Evolutionary conservation across 495 filamentous ascomycete species (phyloP), one percentile per base, ranked within the genome.

Genomic region (Terfezia claveryi): DNA sequence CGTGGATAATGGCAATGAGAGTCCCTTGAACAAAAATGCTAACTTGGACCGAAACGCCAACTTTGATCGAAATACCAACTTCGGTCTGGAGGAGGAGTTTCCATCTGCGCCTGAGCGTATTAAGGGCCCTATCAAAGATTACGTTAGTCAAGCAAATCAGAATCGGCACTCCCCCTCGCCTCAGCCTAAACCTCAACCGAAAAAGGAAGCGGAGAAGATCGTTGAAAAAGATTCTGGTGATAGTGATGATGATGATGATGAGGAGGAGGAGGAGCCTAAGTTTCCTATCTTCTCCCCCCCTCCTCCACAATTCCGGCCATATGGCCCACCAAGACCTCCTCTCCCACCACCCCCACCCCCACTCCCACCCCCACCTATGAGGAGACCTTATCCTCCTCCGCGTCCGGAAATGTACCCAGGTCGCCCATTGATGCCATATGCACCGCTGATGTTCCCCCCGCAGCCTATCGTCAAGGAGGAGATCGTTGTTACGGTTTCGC

Each of bases 141-240:
- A 46, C 8, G 41, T 46, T 14, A 46, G 41, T 20, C 12, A 46
- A 4, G 12, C 41, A 14, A 46, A 20, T 20, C 14, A 20, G 17
- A 46, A 46, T 20, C 12, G 17, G 41, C 12, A 46, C 17, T 14
- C 14, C 8, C 12, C 12, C 41, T 14, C 41, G 17, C 76, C 68
- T 58, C 69, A 71, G 36, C 73, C 77, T n/a, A 76, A 76, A 59
- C 71, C 73, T 54, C 74, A 73, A 57, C 70, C 70, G 11, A 76
- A 78, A 62, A 74, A 77, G 23, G 59, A 63, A 10, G 76, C 75
- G 56, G 60, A 55, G 17, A 74, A 72, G 63, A 78, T 20, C 8
- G 17, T 14, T 20, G 17, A 14, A 14, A 9, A 46, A 14, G 14
- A 46, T 14, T 14, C 4, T 14, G 41, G 12, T 14, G 41, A 46